Evolutionary conservation across 108 stramenopile species (phyloP), one percentile per base, ranked within the genome.

Genomic region (Pseudonitzschia multistriata): DNA sequence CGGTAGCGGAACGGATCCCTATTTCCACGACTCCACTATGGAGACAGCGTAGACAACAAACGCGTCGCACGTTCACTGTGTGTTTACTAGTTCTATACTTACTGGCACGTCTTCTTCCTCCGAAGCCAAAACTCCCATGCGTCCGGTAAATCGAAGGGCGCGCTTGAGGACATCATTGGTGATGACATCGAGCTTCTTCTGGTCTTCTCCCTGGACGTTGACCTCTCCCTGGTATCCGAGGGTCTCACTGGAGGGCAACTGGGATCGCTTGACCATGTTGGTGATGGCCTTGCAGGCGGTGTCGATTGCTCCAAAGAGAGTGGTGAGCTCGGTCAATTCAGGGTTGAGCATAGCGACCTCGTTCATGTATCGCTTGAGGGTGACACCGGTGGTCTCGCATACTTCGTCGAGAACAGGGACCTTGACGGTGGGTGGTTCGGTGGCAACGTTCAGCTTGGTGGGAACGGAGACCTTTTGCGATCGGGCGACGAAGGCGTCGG

Each of bases 81-180:
- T n/a, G n/a, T n/a, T n/a, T n/a, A n/a, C n/a, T n/a, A n/a, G n/a
- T n/a, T n/a, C 42, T 45, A 45, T 24, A 64, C 80, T 66, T 36
- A 94, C 97, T 0, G 85, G 84, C 24, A 80, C 76, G 70, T 90
- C 89, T 74, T 94, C 92, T 72, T 91, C 90, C 68, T 82, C 87
- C 3, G 91, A 86, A 14, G 88, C 91, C 22, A 92, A 78, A 1
- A 95, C 84, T 27, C 89, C 85, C 10, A 92, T 49, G 29, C 84
- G 77, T 10, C 94, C 94, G 0, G 91, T 92, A 64, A 92, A 95
- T 29, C 87, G 82, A 45, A 99, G 84, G 8, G 97, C 94, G 56
- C 96, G 96, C 67, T 95, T 92, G 31, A 99, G 74, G 8, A 98
- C 87, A 31, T 97, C 95, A 76, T 98, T 96, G 25, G 97, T 94